Conservation (phyloP, 306 rosid species). For the Datisca glomerata region DNA sequence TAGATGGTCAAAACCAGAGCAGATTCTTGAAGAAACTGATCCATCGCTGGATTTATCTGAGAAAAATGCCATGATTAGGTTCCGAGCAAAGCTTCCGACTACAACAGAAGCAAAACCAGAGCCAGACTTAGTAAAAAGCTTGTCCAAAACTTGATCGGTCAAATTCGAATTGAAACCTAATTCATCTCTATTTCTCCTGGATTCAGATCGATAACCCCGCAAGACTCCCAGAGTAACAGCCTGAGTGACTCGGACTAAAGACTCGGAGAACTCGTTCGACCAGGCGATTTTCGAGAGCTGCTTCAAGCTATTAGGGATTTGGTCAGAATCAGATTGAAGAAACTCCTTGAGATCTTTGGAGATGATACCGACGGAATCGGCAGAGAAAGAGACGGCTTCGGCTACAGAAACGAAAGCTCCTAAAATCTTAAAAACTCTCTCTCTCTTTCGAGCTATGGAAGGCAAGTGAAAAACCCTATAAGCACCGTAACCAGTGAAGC, state of each 20-base stretch:
- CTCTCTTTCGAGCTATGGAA: constrained; percentile 38
- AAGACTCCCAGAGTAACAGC: constrained; percentile 44
- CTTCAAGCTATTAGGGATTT: constrained; percentile 54
- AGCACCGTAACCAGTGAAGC: constrained; percentile 44
- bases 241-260: constrained; percentile 36
- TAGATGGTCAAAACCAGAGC: too few relatives aligned
- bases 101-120: constrained; percentile 68
- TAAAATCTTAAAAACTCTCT: constrained; percentile 37
- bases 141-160: constrained; percentile 36
- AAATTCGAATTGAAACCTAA: constrained; percentile 12
- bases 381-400: constrained; percentile 49
- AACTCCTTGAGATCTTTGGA: constrained; percentile 60
- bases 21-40: constrained; percentile 8
- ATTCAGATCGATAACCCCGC: constrained; percentile 27
- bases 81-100: constrained; percentile 78
- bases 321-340: constrained; percentile 53
- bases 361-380: constrained; percentile 46
- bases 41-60: constrained; percentile 24
- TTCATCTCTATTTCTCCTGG: constrained; percentile 7
- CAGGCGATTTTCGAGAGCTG: constrained; percentile 58
- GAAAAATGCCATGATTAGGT: constrained; percentile 40
- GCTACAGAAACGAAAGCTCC: constrained; percentile 44
- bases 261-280: constrained; percentile 45
- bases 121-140: constrained; percentile 46
- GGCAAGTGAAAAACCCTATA: constrained; percentile 47